Conservation (phyloP, 139 green algal genomes). For the Asterochloris erici region DNA sequence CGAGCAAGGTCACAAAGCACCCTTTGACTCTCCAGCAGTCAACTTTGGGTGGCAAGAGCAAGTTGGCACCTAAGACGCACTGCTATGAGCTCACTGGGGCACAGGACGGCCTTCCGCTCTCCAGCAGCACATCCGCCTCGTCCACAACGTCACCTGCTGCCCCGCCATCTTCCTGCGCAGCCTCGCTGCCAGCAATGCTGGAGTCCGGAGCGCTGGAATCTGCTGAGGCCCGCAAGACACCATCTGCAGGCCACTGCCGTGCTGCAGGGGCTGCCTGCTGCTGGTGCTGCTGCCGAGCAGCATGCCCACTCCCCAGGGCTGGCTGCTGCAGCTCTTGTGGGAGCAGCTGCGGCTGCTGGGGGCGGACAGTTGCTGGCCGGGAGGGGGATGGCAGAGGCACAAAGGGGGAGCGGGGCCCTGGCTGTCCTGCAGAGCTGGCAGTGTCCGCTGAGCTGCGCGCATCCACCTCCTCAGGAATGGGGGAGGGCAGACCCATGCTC, state of each 20-base stretch:
- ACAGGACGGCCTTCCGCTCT: no score
- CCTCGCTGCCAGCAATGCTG: no score
- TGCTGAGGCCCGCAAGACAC: neutral
- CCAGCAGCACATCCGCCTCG: no score
- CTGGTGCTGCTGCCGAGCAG: neutral
- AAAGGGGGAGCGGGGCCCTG: neutral
- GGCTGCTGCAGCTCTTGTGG: no score
- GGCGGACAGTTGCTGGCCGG: neutral
- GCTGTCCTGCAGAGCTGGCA: slow-evolving; percentile 14
- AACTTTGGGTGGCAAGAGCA: no score
- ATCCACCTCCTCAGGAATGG: slow-evolving; percentile 6
- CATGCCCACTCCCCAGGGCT: neutral
- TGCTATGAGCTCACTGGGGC: no score
- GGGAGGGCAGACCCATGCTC: neutral
- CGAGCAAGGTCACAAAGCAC: no score
- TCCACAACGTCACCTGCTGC: no score
- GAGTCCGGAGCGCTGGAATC: no score
- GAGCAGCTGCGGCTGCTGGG: neutral
- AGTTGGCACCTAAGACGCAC: no score
- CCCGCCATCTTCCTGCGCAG: no score
- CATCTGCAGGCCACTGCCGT: neutral
- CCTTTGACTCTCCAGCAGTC: no score
- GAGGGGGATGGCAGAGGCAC: neutral
- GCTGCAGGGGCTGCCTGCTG: neutral
- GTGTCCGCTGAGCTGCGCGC: neutral